These are phyloP conservation scores for Millerozyma acaciae DNA, from an alignment of 805 yeast genomes.

Conservation along the genomic window DNA sequence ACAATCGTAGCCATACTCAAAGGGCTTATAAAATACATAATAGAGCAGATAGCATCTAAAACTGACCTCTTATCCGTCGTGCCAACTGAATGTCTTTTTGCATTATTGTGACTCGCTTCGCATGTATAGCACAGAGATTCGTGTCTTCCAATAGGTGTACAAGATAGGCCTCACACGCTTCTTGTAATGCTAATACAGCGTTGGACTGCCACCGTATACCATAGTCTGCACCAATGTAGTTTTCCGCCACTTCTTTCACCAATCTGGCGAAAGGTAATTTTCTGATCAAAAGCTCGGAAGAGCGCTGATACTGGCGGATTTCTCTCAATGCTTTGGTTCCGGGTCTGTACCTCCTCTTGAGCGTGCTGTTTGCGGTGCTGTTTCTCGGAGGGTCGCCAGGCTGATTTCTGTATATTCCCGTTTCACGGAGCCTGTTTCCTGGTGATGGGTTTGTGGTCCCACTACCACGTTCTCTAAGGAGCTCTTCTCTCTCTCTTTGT, in stretches of 20 bases:
- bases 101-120: constrained; percentile 81
- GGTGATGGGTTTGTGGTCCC: constrained; percentile 8
- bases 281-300: constrained; percentile 63
- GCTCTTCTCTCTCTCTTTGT: constrained; percentile 9
- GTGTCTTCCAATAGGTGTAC: constrained; percentile 75
- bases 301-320: constrained; percentile 62
- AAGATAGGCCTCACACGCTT: constrained; percentile 75
- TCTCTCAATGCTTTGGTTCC: constrained; percentile 67
- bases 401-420: constrained; percentile 43
- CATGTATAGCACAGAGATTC: constrained; percentile 72
- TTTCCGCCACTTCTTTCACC: constrained; percentile 69
- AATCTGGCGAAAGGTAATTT: constrained; percentile 76
- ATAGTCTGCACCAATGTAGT: constrained; percentile 49
- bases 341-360: constrained; percentile 48
- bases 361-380: constrained; percentile 14
- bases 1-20: too few species aligned
- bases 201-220: constrained; percentile 75
- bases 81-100: constrained; percentile 79
- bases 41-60: background rate
- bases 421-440: constrained; percentile 8
- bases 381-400: constrained; percentile 51
- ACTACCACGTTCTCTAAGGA: constrained; percentile 6
- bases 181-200: constrained; percentile 75
- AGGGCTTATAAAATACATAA: too few species aligned
- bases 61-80: constrained; percentile 64